Evolutionary conservation across 1,139 yeast genomes (phyloP).

Genomic region (Nematodospora anomalae): DNA sequence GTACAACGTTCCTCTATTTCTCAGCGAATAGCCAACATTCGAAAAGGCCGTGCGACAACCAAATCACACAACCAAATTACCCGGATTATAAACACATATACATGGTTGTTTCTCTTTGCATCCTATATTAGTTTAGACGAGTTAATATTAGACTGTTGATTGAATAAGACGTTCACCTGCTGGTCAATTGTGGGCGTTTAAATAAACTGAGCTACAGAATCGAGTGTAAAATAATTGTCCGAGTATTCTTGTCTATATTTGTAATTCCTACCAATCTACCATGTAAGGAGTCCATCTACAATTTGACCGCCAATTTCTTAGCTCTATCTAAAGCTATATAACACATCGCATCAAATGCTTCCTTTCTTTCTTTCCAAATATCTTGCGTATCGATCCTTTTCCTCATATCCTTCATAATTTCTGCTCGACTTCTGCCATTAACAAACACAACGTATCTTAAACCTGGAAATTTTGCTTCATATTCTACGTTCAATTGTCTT

Average conservation of each 20-base stretch:
- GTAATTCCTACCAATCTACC: too few species aligned
- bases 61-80: too few species aligned
- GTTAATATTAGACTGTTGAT: too few species aligned
- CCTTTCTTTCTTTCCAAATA: slow-evolving; percentile 53
- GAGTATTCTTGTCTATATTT: too few species aligned
- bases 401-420: slow-evolving; percentile 66
- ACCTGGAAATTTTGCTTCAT: slow-evolving; percentile 77
- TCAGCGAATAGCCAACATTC: background rate
- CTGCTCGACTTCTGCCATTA: slow-evolving; percentile 70
- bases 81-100: too few species aligned
- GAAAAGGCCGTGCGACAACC: background rate
- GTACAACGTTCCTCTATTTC: background rate
- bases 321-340: slow-evolving; percentile 84
- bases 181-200: too few species aligned
- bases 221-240: too few species aligned
- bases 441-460: slow-evolving; percentile 88
- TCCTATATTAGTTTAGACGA: too few species aligned
- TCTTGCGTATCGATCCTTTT: slow-evolving; percentile 56
- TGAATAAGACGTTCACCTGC: too few species aligned
- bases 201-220: too few species aligned
- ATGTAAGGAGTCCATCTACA: background rate
- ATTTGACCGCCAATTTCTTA: slow-evolving; percentile 36
- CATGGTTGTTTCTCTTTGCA: too few species aligned
- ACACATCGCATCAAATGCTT: slow-evolving; percentile 83
- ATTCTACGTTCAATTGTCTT: slow-evolving; percentile 53